Evolutionary conservation across 345 rosid genomes (phyloP).

Genomic region (Zanthoxylum bungeanum): DNA sequence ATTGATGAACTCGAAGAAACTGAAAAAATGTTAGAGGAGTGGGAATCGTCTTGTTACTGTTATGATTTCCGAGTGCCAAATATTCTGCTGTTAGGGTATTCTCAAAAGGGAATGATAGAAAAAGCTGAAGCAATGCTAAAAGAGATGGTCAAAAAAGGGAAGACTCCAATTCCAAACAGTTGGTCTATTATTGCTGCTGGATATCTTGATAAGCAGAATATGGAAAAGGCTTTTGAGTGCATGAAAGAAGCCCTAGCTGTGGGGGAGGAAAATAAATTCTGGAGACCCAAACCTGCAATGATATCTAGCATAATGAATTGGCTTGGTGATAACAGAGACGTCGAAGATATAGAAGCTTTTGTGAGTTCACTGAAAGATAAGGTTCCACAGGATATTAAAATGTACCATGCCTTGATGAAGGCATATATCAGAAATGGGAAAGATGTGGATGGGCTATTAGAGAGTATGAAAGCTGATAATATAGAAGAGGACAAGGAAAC

Average conservation of each 20-base stretch:
- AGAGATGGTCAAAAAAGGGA: constrained; percentile 24
- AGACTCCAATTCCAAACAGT: constrained; percentile 35
- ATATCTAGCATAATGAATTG: constrained; percentile 38
- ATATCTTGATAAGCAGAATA: constrained; percentile 31
- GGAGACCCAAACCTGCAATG: constrained; percentile 37
- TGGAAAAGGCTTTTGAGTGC: constrained; percentile 45
- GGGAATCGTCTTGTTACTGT: constrained; percentile 33
- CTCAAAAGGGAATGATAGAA: constrained; percentile 32
- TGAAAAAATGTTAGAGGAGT: constrained; percentile 33
- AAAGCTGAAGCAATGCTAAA: constrained; percentile 35
- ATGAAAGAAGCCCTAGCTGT: constrained; percentile 41
- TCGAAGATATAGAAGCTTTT: constrained; percentile 31
- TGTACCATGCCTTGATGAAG: constrained; percentile 29
- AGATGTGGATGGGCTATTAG: constrained; percentile 22
- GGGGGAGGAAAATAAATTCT: constrained; percentile 22
- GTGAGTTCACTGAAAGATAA: constrained; percentile 18
- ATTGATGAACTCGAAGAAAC: constrained; percentile 39
- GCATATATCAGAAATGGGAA: constrained; percentile 26
- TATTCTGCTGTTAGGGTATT: constrained; percentile 38
- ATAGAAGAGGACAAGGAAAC: constrained; percentile 26
- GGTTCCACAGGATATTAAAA: constrained; percentile 22
- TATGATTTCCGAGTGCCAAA: constrained; percentile 51
- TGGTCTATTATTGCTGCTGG: constrained; percentile 43
- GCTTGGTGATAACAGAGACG: constrained; percentile 34
- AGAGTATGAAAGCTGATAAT: constrained; percentile 23